phyloP scores from a whole-genome alignment of 163 green algal genomes.

The Scenedesmus sp. region DNA sequence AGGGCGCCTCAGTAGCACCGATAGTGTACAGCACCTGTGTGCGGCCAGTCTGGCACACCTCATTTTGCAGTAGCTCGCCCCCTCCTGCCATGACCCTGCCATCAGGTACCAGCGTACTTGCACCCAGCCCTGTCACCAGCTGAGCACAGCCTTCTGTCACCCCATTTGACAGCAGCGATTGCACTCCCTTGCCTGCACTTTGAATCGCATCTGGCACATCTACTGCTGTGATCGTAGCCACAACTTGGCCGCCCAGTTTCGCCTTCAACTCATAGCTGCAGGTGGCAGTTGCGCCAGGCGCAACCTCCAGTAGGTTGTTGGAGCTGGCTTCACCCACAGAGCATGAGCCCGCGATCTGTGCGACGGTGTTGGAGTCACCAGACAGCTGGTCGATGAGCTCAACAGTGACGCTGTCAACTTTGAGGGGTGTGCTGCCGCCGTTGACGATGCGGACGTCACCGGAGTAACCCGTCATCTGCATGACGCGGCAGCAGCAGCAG shows the following conservation, averaged over 20 bases:
- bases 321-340: background rate
- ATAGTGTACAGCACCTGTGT: background rate
- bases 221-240: background rate
- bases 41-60: slow-evolving; percentile 7
- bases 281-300: background rate
- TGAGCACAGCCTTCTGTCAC: background rate
- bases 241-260: background rate
- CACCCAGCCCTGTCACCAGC: slow-evolving; percentile 1
- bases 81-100: background rate
- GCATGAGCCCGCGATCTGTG: background rate
- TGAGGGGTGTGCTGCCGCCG: background rate
- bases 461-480: slow-evolving; percentile 23
- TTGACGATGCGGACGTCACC: slow-evolving; percentile 14
- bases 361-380: background rate
- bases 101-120: background rate
- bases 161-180: background rate
- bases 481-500: background rate
- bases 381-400: slow-evolving; percentile 33
- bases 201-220: background rate
- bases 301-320: background rate
- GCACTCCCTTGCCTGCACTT: background rate
- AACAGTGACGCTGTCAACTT: background rate
- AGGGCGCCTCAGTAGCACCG: slow-evolving; percentile 1
- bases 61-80: background rate
- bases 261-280: background rate